phyloP scores from a whole-genome alignment of 768 basidiomycete genomes.

The Rhizopogon roseolus region DNA sequence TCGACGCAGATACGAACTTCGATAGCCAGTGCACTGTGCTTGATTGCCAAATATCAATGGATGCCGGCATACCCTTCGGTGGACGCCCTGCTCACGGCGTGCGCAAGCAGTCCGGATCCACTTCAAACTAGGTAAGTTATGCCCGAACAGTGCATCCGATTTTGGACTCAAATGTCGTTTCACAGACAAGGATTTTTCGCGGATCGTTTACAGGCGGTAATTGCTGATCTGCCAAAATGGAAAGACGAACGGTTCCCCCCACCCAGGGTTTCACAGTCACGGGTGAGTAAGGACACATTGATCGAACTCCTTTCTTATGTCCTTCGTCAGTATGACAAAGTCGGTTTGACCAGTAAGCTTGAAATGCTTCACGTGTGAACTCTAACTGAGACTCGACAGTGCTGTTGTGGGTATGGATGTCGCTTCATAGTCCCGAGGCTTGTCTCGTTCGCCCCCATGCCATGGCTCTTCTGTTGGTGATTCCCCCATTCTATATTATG shows the following conservation, averaged over 20 bases:
- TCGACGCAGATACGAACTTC: slow-evolving; percentile 56
- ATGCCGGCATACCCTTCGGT: slow-evolving; percentile 58
- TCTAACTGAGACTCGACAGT: slow-evolving; percentile 39
- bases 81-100: slow-evolving; percentile 51
- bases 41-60: slow-evolving; percentile 60
- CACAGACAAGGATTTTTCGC: slow-evolving; percentile 52
- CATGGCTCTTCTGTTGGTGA: slow-evolving; percentile 68
- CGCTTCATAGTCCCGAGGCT: slow-evolving; percentile 71
- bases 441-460: slow-evolving; percentile 74
- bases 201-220: slow-evolving; percentile 50
- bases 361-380: neutral
- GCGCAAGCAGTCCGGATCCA: slow-evolving; percentile 47
- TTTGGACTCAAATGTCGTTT: neutral
- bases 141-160: neutral
- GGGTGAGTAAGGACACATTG: slow-evolving; percentile 32
- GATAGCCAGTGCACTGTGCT: slow-evolving; percentile 61
- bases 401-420: slow-evolving; percentile 75
- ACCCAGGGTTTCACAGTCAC: slow-evolving; percentile 81
- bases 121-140: slow-evolving; percentile 50
- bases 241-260: slow-evolving; percentile 76
- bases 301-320: slow-evolving; percentile 7
- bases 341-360: slow-evolving; percentile 72
- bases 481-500: neutral
- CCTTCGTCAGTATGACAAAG: slow-evolving; percentile 70
- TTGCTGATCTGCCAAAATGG: slow-evolving; percentile 60